Evolutionary conservation across 352 stramenopile species (phyloP).

Genomic region (Chrysophaeum taylorii): DNA sequence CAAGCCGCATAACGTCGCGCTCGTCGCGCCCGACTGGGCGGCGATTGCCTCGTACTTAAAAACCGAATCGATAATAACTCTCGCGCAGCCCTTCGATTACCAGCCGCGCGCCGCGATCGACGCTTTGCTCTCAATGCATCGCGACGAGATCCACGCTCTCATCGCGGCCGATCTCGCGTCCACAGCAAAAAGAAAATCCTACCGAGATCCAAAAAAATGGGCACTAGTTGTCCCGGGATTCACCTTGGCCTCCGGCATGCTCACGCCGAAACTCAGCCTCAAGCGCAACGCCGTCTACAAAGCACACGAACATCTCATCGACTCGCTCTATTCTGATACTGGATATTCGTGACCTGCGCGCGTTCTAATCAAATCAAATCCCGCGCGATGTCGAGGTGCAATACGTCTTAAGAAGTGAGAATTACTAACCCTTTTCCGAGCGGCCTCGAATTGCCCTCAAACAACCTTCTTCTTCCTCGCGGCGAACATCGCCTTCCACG

Average conservation of each 20-base stretch:
- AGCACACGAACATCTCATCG: slow-evolving; percentile 61
- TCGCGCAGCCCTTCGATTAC: neutral
- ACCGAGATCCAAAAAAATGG: no score
- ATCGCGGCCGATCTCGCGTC: slow-evolving; percentile 45
- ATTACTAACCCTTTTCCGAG: no score
- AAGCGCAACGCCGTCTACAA: slow-evolving; percentile 75
- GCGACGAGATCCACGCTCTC: slow-evolving; percentile 37
- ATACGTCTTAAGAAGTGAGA: no score
- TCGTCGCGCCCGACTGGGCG: slow-evolving; percentile 58
- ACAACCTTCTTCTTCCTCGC: no score
- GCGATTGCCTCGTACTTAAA: slow-evolving; percentile 38
- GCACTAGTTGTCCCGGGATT: slow-evolving; percentile 42
- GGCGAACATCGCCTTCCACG: no score
- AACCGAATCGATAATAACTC: neutral
- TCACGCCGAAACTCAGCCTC: slow-evolving; percentile 86
- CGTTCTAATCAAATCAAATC: no score
- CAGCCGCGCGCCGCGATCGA: neutral
- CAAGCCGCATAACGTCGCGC: slow-evolving; percentile 52
- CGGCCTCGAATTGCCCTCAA: no score
- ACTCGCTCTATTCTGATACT: slow-evolving; percentile 67
- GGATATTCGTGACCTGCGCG: no score
- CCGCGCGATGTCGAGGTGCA: no score
- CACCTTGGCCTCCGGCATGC: slow-evolving; percentile 71
- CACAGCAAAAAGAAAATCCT: no score
- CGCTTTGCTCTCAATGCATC: slow-evolving; percentile 20